phyloP scores from a whole-genome alignment of 179 eudicot genomes.

The Patellifolia procumbens region DNA sequence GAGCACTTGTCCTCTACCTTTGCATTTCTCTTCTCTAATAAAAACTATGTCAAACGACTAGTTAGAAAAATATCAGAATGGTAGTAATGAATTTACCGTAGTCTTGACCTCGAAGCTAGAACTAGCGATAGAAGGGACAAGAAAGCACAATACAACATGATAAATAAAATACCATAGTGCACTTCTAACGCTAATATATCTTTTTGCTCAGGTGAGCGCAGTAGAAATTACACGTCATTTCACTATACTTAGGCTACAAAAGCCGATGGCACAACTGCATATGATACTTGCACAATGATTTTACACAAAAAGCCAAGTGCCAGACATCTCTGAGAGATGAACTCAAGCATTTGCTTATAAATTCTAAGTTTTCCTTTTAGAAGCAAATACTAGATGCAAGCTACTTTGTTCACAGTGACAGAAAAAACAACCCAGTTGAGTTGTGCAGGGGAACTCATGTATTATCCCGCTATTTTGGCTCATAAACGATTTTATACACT shows the following conservation, averaged over 20 bases:
- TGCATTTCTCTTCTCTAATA: too few relatives aligned
- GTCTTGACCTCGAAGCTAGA: background rate
- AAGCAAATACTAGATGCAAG: background rate
- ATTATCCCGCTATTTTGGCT: background rate
- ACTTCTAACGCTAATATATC: background rate
- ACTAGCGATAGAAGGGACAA: background rate
- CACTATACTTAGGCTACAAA: background rate
- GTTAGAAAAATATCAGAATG: background rate
- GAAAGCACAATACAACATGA: background rate
- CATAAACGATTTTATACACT: background rate
- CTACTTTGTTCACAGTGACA: background rate
- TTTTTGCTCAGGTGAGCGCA: slow-evolving; percentile 3
- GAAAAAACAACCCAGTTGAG: background rate
- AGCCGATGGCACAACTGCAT: background rate
- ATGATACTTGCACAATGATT: background rate
- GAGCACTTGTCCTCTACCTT: background rate
- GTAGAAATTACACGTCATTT: background rate
- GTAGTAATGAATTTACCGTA: background rate
- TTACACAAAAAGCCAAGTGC: background rate
- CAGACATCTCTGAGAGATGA: background rate
- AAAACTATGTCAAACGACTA: background rate
- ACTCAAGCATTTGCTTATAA: background rate
- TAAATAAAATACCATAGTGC: background rate
- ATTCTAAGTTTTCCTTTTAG: background rate
- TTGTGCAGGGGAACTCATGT: background rate